Evolutionary conservation across 768 basidiomycete species (phyloP).

Genomic region (Sporobolomyces pararoseus): DNA sequence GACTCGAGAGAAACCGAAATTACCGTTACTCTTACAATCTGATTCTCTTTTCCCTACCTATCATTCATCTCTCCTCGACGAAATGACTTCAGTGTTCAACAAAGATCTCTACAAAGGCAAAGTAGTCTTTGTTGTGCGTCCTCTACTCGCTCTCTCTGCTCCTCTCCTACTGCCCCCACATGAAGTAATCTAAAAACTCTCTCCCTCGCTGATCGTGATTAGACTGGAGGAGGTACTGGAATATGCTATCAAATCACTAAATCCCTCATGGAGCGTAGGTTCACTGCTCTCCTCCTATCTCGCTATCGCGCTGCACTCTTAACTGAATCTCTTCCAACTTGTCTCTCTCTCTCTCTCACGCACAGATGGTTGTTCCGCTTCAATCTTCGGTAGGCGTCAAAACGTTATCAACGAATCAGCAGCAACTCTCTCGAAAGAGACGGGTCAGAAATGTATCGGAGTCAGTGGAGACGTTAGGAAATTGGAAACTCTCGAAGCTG

Average conservation of each 20-base stretch:
- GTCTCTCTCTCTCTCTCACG: too few relatives aligned
- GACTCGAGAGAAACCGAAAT: neutral
- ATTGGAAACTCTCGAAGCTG: conserved; percentile 64
- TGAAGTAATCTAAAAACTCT: neutral
- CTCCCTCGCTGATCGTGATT: neutral
- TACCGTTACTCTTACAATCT: neutral
- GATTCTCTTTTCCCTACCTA: neutral
- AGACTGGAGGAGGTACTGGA: conserved; percentile 82
- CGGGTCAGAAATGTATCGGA: conserved; percentile 68
- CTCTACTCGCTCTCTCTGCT: neutral
- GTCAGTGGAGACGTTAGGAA: conserved; percentile 78
- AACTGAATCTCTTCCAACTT: too few relatives aligned
- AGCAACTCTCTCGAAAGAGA: conserved; percentile 63
- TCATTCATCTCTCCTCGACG: neutral
- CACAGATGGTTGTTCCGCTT: conserved; percentile 74
- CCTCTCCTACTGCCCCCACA: neutral
- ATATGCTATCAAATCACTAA: conserved; percentile 88
- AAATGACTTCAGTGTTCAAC: conserved; percentile 61
- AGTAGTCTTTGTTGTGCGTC: conserved; percentile 53
- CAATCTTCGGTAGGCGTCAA: conserved; percentile 78
- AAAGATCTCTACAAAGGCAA: conserved; percentile 81
- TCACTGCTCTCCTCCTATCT: neutral
- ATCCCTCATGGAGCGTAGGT: conserved; percentile 60
- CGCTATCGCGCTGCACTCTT: too few relatives aligned
- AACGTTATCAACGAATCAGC: conserved; percentile 69